Evolutionary conservation across 164 flowering plant genomes (phyloP), one percentile per base, ranked within the genome.

Genomic region (Dillenia turbinata): DNA sequence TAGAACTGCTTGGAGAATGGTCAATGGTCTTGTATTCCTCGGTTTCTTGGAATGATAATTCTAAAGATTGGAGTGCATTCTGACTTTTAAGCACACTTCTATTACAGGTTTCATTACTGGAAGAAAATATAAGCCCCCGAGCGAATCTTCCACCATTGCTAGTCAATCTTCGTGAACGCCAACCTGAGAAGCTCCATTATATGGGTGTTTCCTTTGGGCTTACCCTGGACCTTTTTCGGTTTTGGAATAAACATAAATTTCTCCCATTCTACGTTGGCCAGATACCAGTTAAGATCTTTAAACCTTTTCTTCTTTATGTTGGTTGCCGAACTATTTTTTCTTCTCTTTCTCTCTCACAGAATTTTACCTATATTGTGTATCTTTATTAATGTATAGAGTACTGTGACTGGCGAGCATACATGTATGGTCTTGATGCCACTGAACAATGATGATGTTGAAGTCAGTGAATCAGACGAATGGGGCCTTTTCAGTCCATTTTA

Each of bases 191-290:
- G 71, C 96, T 95, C 55, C 96, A 95, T 69, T 95, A 87, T 52
- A 51, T 95, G 74, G 97, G 96, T 73, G 99, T 92, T 60, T 95
- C 99, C 16, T 95, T 92, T 78, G 99, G 99, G 56, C 85, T 95
- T n/a, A 95, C 98, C 9, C 74, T 72, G 64, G 94, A 85, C 71
- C 91, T 95, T 44, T 85, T 85, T 54, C 85, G 92, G 52, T 95
- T 95, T 71, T 95, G 99, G 99, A 83, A 78, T 68, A 90, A 71
- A 68, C 96, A 78, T 64, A 85, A 83, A 64, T 95, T 95, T 79
- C 86, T 79, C 71, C 99, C 99, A 9, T 95, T 95, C 73, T 92
- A 84, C 69, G 80, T 95, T 71, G 77, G 90, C 66, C 88, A 82
- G 54, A 81, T 80, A 72, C 87, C 83, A 73, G 98, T 92, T 71